Evolutionary conservation across 2,329 filamentous ascomycete genomes (phyloP).

Genomic region (Alternaria rosae): DNA sequence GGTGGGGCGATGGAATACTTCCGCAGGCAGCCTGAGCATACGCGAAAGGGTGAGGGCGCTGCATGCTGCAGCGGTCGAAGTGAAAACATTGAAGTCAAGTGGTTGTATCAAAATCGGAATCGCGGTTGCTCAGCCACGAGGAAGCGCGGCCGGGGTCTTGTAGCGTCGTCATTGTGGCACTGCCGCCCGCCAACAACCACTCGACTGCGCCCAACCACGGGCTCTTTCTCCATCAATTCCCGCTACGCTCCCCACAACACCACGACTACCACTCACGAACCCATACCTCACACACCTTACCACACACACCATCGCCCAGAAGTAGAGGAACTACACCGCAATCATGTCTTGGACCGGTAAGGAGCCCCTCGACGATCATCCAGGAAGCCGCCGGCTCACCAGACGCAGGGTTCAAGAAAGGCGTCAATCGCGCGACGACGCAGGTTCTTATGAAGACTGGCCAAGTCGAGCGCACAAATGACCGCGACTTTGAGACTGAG

Average conservation of each 20-base stretch:
- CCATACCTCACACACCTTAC: not conserved
- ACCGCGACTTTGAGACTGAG: constrained; percentile 98
- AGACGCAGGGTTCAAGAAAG: constrained; percentile 81
- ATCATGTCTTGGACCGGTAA: constrained; percentile 66
- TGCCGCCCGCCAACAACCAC: constrained; percentile 23
- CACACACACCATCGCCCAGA: not conserved
- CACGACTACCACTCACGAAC: constrained; percentile 2
- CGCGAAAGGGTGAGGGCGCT: constrained; percentile 12
- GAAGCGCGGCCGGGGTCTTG: constrained; percentile 18
- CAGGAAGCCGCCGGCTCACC: constrained; percentile 30
- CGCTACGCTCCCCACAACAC: constrained; percentile 4
- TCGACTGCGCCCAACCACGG: constrained; percentile 18
- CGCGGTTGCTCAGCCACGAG: constrained; percentile 21
- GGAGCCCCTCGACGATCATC: constrained; percentile 20
- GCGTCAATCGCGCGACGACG: constrained; percentile 98
- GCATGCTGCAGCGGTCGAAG: constrained; percentile 28
- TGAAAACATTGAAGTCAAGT: constrained; percentile 31
- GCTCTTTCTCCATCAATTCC: constrained; percentile 15
- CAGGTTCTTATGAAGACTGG: constrained; percentile 99
- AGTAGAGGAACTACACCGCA: constrained; percentile 20
- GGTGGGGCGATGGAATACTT: constrained; percentile 9
- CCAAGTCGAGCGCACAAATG: constrained; percentile 97
- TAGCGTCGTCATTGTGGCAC: constrained; percentile 42
- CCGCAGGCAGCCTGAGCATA: constrained; percentile 17
- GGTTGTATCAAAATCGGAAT: constrained; percentile 4